A percentile compares a stretch with the other conserved stretches of the same genome.
phyloP scores from a whole-genome alignment of 2,329 filamentous ascomycete genomes.

The Cytospora piceicola region DNA sequence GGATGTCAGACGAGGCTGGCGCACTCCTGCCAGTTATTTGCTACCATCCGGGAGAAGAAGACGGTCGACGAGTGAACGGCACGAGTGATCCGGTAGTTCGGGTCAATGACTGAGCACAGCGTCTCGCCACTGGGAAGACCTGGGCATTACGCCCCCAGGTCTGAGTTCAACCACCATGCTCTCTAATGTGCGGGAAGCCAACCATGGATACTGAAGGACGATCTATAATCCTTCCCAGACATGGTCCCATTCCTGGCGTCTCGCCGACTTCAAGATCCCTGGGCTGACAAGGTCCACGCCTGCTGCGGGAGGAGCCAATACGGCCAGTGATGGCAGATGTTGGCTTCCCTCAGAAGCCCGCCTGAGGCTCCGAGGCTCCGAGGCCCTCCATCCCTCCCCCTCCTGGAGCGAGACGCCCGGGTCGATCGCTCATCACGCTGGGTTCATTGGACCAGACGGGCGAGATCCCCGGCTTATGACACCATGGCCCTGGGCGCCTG shows the following conservation, averaged over 20 bases:
- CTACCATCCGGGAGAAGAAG: not conserved
- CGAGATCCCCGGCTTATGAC: not conserved
- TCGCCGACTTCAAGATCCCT: constrained; percentile 17
- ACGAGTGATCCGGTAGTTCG: not conserved
- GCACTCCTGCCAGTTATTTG: not conserved
- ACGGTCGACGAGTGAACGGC: not conserved
- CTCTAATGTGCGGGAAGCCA: not conserved
- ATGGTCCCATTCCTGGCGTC: constrained; percentile 12
- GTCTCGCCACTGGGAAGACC: not conserved
- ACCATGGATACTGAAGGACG: not conserved
- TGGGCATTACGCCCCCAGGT: not conserved
- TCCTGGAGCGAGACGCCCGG: not conserved
- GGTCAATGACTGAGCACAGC: not conserved
- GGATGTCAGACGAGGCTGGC: not conserved
- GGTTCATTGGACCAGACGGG: not conserved
- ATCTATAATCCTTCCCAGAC: not conserved
- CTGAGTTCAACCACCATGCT: not conserved
- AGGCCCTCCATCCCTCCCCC: not conserved
- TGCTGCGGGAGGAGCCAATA: constrained; percentile 21
- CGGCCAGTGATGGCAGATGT: constrained; percentile 5
- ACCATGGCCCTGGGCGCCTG: not conserved
- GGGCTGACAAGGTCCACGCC: constrained; percentile 22
- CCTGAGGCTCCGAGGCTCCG: not conserved
- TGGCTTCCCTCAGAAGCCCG: not conserved
- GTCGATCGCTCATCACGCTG: not conserved